These are phyloP conservation scores for Solanum chaucha DNA, from an alignment of 257 asterid genomes.

Conservation along the genomic window DNA sequence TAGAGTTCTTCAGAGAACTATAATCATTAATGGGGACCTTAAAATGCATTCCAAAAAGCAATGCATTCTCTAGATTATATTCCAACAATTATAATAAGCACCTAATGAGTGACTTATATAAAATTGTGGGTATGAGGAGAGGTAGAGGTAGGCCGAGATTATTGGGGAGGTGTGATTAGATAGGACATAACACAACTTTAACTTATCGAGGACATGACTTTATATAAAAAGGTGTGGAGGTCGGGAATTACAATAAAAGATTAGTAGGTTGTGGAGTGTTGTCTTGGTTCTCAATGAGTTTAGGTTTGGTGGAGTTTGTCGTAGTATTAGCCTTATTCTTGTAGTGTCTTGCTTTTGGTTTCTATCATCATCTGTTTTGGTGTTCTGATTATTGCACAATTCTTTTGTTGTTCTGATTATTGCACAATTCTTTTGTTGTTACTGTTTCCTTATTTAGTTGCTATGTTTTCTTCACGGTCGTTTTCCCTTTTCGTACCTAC, in stretches of 20 bases:
- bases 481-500: background rate
- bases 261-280: background rate
- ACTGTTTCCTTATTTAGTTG: background rate
- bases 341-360: background rate
- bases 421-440: background rate
- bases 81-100: background rate
- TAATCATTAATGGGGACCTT: background rate
- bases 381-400: background rate
- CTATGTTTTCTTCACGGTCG: background rate
- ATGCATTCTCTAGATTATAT: background rate
- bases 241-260: background rate
- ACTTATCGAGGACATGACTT: background rate
- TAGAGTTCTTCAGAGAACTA: background rate
- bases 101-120: background rate
- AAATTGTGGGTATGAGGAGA: background rate
- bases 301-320: background rate
- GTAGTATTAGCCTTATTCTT: background rate
- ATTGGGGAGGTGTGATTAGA: too few relatives aligned
- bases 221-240: background rate
- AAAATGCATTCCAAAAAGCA: background rate
- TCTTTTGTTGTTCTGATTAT: background rate
- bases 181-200: too few relatives aligned
- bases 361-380: background rate
- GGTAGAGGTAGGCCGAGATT: too few relatives aligned
- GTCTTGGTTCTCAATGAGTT: background rate